A percentile compares a stretch with the other conserved stretches of the same genome.
Evolutionary conservation across 306 rosid genomes (phyloP).

Genomic region (Sindora glabra): DNA sequence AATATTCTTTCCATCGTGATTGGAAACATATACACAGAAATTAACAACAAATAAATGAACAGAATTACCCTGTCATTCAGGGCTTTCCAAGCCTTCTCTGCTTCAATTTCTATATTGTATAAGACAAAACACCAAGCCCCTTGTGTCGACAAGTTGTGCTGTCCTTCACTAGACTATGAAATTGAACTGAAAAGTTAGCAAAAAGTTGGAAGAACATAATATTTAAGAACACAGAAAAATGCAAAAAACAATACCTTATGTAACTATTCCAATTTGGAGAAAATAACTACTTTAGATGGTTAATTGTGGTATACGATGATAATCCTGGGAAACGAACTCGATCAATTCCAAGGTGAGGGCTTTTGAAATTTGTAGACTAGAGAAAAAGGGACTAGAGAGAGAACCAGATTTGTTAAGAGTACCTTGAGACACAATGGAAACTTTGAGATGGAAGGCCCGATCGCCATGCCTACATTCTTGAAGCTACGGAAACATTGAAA

Average conservation of each 20-base stretch:
- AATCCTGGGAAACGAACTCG: slow-evolving; percentile 4
- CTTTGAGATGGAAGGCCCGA: too few species aligned
- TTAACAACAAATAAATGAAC: too few species aligned
- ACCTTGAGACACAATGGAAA: too few species aligned
- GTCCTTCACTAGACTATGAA: slow-evolving; percentile 30
- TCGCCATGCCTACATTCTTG: too few species aligned
- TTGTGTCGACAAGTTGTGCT: slow-evolving; percentile 35
- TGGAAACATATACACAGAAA: background rate
- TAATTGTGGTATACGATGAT: slow-evolving; percentile 45
- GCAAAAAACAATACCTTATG: too few species aligned
- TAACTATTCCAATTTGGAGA: slow-evolving; percentile 57
- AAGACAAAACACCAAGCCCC: slow-evolving; percentile 52
- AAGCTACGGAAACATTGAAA: too few species aligned
- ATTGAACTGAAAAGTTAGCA: background rate
- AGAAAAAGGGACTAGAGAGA: background rate
- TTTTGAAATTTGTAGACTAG: background rate
- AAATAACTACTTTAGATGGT: too few species aligned
- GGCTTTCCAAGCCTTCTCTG: slow-evolving; percentile 39
- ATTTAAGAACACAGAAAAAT: background rate
- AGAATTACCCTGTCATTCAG: slow-evolving; percentile 47
- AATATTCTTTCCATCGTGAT: background rate
- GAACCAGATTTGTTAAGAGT: too few species aligned
- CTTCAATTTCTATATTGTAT: slow-evolving; percentile 30
- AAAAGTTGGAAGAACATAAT: too few species aligned
- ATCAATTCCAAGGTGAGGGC: background rate